Conservation (phyloP, 371 early-diverging fungal genomes). For the Nematocida minor region DNA sequence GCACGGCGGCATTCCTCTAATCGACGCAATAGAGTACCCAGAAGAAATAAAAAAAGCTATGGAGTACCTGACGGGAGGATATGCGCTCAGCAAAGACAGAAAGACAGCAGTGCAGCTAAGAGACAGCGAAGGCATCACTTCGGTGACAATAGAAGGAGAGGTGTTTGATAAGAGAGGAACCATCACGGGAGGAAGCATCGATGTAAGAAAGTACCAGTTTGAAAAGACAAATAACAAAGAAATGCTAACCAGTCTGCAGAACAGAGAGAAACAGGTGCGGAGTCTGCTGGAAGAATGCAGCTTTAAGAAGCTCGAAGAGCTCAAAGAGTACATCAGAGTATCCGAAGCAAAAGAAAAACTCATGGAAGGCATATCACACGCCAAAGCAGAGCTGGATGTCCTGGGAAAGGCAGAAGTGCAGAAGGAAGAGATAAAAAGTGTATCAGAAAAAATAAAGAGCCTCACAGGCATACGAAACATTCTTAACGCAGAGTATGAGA, state of each 20-base stretch:
- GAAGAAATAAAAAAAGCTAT: constrained; percentile 70
- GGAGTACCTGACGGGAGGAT: constrained; percentile 84
- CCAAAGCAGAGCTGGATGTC: background rate
- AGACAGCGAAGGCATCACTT: constrained; percentile 67
- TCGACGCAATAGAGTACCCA: constrained; percentile 39
- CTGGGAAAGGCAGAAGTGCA: background rate
- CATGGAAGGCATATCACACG: background rate
- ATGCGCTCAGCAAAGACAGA: constrained; percentile 69
- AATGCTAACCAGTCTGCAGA: constrained; percentile 47
- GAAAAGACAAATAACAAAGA: constrained; percentile 47
- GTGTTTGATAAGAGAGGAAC: constrained; percentile 94
- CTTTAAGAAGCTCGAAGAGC: background rate
- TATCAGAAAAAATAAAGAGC: background rate
- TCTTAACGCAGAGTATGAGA: background rate
- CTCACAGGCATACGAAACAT: background rate
- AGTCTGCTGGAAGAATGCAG: background rate
- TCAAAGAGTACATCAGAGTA: background rate
- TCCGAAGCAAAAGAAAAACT: background rate
- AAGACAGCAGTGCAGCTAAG: constrained; percentile 77
- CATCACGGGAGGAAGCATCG: constrained; percentile 80
- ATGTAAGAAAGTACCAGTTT: constrained; percentile 32
- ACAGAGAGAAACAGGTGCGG: constrained; percentile 63
- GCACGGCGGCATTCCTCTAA: constrained; percentile 56
- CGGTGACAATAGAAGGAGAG: constrained; percentile 92
- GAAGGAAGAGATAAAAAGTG: background rate